These are phyloP conservation scores for Oehlia diaphana DNA, from an alignment of 192 early-diverging fungal genomes.

Conservation along the genomic window DNA sequence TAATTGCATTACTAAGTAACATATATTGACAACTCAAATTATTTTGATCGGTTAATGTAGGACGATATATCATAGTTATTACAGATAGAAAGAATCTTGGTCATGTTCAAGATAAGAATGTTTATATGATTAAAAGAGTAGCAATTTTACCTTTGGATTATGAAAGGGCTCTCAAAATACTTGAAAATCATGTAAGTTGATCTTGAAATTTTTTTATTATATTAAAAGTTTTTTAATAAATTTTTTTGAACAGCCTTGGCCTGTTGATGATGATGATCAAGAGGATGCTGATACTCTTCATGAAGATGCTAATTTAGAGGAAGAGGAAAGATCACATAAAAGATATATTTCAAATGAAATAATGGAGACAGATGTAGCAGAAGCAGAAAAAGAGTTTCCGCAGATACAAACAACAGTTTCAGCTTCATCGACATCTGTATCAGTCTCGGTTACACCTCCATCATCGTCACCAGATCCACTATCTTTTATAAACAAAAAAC, in stretches of 20 bases:
- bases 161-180: slow-evolving; percentile 6
- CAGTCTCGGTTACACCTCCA: neutral
- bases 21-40: neutral
- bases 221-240: neutral
- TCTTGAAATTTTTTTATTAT: neutral
- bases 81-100: slow-evolving; percentile 12
- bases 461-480: neutral
- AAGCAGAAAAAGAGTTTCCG: too few relatives aligned
- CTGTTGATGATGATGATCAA: slow-evolving; percentile 2
- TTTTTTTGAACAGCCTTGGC: neutral
- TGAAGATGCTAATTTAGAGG: neutral
- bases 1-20: neutral
- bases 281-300: neutral
- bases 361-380: neutral
- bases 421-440: neutral
- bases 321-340: neutral
- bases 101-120: slow-evolving; percentile 19
- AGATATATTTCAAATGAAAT: neutral
- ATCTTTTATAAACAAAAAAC: neutral
- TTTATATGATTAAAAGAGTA: slow-evolving; percentile 17
- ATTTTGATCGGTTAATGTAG: neutral
- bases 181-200: slow-evolving; percentile 18
- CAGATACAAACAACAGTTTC: too few relatives aligned
- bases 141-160: slow-evolving; percentile 21
- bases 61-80: slow-evolving; percentile 7